A percentile compares a stretch with the other conserved stretches of the same genome.
Evolutionary conservation across 1,139 yeast species (phyloP).

Genomic region (Hemisphaericaspora subhashii): DNA sequence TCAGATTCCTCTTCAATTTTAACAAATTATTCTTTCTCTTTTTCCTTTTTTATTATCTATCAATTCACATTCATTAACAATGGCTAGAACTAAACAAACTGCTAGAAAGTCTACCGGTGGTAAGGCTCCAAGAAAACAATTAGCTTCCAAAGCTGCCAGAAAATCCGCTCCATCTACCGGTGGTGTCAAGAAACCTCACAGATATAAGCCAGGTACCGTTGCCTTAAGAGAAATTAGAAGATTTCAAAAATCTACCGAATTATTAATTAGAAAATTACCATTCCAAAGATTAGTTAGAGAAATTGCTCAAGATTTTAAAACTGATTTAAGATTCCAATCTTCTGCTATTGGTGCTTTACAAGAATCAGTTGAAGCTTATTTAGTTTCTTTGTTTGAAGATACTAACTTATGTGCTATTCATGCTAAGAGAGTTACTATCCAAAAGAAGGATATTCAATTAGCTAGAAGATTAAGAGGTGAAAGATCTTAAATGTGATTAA

Average conservation of each 20-base stretch:
- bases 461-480: conserved; percentile 99
- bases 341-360: conserved; percentile 98
- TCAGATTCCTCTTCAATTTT: background rate
- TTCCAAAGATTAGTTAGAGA: conserved; percentile 99
- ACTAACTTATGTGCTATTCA: conserved; percentile 98
- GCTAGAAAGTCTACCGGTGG: conserved; percentile 99
- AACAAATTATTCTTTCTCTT: background rate
- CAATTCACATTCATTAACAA: conserved; percentile 34
- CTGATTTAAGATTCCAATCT: conserved; percentile 97
- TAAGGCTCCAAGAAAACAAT: conserved; percentile 99
- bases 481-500: conserved; percentile 55
- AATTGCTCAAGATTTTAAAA: conserved; percentile 97
- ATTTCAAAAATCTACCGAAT: conserved; percentile 97
- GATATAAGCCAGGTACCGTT: conserved; percentile 99
- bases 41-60: background rate
- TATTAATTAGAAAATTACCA: conserved; percentile 95
- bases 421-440: conserved; percentile 99
- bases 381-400: conserved; percentile 87
- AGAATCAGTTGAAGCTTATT: conserved; percentile 98
- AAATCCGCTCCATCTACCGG: conserved; percentile 97
- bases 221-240: conserved; percentile 99
- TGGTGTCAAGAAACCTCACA: conserved; percentile 99
- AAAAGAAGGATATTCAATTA: conserved; percentile 98
- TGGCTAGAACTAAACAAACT: conserved; percentile 99
- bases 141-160: conserved; percentile 99